Conservation (phyloP, 106 monocot species). For the Acanthochlamys bracteata region DNA sequence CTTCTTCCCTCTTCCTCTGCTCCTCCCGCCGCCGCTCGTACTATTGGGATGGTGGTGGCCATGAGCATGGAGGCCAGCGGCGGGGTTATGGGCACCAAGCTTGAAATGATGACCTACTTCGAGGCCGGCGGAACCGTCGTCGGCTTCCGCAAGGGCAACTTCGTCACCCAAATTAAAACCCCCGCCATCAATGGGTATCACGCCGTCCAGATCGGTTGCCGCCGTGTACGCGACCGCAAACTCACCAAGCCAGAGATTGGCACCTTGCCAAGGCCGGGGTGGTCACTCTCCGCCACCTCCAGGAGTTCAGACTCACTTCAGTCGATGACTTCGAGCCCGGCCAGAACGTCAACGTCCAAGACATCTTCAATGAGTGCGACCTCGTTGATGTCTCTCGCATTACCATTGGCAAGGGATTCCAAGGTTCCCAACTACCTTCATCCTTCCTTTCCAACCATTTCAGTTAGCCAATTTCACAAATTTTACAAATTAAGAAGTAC, state of each 20-base stretch:
- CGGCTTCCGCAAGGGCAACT: constrained; percentile 95
- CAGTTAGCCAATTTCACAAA: too few species aligned
- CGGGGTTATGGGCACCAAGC: constrained; percentile 94
- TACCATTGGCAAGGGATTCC: constrained; percentile 93
- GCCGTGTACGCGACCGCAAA: constrained; percentile 77
- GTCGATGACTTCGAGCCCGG: constrained; percentile 77
- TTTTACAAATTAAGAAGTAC: too few species aligned
- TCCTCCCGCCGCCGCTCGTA: background rate
- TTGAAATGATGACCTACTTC: constrained; percentile 97
- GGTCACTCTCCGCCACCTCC: constrained; percentile 75
- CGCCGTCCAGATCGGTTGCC: constrained; percentile 87
- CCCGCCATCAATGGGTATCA: constrained; percentile 88
- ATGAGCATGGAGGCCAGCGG: constrained; percentile 80
- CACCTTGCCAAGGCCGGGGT: constrained; percentile 80
- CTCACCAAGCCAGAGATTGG: constrained; percentile 88
- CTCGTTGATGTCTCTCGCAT: constrained; percentile 82
- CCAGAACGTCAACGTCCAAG: constrained; percentile 52
- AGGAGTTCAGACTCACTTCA: constrained; percentile 76
- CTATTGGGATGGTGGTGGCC: constrained; percentile 1
- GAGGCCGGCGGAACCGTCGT: constrained; percentile 77
- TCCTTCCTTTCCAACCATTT: background rate
- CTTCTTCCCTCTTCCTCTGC: background rate
- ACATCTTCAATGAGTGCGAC: constrained; percentile 88
- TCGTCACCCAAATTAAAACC: constrained; percentile 94
- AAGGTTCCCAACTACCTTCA: constrained; percentile 36